Evolutionary conservation across 2,329 filamentous ascomycete species (phyloP), one percentile per base, ranked within the genome.

Genomic region (Dryadomyces quercivorus): DNA sequence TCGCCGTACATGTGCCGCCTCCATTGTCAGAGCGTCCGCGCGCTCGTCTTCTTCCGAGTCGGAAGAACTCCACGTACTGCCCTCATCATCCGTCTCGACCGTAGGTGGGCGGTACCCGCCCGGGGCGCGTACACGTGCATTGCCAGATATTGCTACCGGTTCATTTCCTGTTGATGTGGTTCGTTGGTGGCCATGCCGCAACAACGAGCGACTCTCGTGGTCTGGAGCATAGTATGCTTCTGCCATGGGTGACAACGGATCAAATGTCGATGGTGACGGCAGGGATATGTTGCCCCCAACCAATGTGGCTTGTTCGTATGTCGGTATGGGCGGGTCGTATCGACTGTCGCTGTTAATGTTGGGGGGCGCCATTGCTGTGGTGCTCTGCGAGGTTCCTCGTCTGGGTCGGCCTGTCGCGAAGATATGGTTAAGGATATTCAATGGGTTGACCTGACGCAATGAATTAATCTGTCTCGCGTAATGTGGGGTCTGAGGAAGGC

Each of bases 271-370:
- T 1, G 57, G 55, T 15, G 57, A 57, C 1, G 57, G 52, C 21
- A 56, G 40, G 13, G 36, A 57, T 34, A 47, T 36, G 26, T 84
- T 31, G 44, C 54, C n/a, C n/a, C n/a, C 16, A 9, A 2, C 18
- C 18, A 81, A 81, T 57, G 80, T 78, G 59, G 88, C 88, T 72
- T 94, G 88, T 68, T 92, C 88, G 69, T 93, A 93, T 47, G 83
- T 82, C 34, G 88, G 88, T 65, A 93, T 92, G 36, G 86, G 86
- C 52, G 88, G 70, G 63, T 80, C 77, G 67, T 83, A 82, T 57
- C 72, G 72, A 55, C 73, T 69, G 61, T 81, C 59, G 70, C 43
- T 31, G 26, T 21, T 38, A 16, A 16, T 31, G 13, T 21, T 45
- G 21, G 21, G 15, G 16, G 52, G 46, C 22, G 52, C 52, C 52